Base-by-base conservation (phyloP, 208 protist genomes). In the Leishmania mexicana region DNA sequence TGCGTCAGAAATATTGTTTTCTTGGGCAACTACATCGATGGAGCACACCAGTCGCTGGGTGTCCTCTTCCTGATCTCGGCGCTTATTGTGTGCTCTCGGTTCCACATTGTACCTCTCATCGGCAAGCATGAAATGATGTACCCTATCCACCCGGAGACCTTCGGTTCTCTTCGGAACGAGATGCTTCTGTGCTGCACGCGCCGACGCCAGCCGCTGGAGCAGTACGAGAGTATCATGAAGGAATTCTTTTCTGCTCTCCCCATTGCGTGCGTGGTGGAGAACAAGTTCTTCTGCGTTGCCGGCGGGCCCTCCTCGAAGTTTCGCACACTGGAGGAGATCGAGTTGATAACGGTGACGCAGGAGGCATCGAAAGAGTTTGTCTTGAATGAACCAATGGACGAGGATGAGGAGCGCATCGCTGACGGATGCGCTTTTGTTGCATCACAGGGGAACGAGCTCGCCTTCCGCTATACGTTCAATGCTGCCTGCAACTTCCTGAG, bases 21-120 rank as follows among this genome's bases (percentile, higher is more conserved):
- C 81, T 89, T 97, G 19, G 94, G 94, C n/a, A 95, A 97, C 83
- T 95, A 95, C 84, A 87, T 96, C 45, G 92, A 97, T 70, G 92
- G 94, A 42, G 90, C 90, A 11, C 90, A 97, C 78, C 85, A 93
- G 35, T 95, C 92, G 21, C 73, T 96, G 19, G 91, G 92, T 74
- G 88, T 95, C 58, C 83, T 97, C 5, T 95, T 93, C 77, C 80
- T 97, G 13, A 68, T 97, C 7, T 81, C 91, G 1, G 67, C 93
- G 24, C 86, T 95, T 8, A 80, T 95, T 57, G 80, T 89, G n/a
- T 86, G 93, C 79, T 85, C 83, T 28, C 85, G 83, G 13, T 86
- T 84, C 64, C 76, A 76, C 65, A 85, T 97, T 19, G 82, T 91
- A 15, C 89, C 90, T 7, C 86, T 96, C 24, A 84, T 95, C 51